These are phyloP conservation scores for Aspergillus wentii DNA, from an alignment of 495 filamentous ascomycete species.

Conservation along the genomic window DNA sequence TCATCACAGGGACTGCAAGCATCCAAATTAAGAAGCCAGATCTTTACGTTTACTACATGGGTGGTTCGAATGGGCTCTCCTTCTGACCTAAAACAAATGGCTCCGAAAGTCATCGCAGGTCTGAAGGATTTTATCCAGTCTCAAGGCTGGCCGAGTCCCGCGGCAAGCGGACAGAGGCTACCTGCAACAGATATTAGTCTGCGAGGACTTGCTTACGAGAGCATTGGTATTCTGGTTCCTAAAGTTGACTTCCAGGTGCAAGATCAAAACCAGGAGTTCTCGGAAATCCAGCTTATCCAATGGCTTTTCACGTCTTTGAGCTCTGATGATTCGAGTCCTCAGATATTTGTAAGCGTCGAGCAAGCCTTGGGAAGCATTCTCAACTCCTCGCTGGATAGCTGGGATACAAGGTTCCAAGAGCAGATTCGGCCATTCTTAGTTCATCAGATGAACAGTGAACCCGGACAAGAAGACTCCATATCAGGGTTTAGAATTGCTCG, in stretches of 20 bases:
- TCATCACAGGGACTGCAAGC: constrained; percentile 61
- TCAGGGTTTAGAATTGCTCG: constrained; percentile 45
- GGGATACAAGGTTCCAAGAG: constrained; percentile 38
- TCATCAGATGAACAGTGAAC: constrained; percentile 56
- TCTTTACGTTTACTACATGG: constrained; percentile 89
- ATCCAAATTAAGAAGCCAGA: constrained; percentile 68
- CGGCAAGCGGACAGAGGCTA: constrained; percentile 35
- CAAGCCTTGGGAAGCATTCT: constrained; percentile 78
- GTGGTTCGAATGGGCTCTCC: constrained; percentile 68
- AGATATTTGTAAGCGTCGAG: constrained; percentile 81
- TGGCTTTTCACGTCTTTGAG: constrained; percentile 82
- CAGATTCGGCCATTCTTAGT: constrained; percentile 58
- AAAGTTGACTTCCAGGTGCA: constrained; percentile 34
- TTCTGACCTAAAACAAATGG: constrained; percentile 55
- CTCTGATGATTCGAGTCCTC: constrained; percentile 68
- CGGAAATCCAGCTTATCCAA: constrained; percentile 55
- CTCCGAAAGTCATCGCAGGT: constrained; percentile 63
- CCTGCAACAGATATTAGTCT: constrained; percentile 59
- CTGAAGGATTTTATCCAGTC: constrained; percentile 69
- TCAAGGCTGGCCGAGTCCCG: constrained; percentile 76
- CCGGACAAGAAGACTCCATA: constrained; percentile 40
- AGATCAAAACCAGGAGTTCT: constrained; percentile 34
- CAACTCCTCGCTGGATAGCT: constrained; percentile 46
- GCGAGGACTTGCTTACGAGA: constrained; percentile 75
- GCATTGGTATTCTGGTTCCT: constrained; percentile 71